Evolutionary conservation across 1,284 basidiomycete genomes (phyloP).

Genomic region (Heterobasidion irregulare): DNA sequence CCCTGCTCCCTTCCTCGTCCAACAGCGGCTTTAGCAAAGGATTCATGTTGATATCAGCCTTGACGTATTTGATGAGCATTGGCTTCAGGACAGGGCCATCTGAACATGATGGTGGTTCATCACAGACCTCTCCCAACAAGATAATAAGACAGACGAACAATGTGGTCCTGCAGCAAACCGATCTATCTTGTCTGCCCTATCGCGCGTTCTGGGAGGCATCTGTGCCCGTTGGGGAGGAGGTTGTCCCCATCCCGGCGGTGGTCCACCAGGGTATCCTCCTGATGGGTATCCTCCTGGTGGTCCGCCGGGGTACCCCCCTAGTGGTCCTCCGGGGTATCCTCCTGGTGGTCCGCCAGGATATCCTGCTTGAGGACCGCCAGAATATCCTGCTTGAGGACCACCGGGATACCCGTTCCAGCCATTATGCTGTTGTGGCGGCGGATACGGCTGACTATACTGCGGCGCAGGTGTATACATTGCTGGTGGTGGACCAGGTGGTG

Average conservation of each 20-base stretch:
- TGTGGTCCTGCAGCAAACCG: constrained; percentile 10
- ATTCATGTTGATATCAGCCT: constrained; percentile 43
- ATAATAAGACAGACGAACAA: constrained; percentile 8
- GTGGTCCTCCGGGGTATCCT: not conserved
- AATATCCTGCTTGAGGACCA: constrained; percentile 4
- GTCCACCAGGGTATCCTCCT: not conserved
- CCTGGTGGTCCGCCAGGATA: not conserved
- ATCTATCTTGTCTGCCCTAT: constrained; percentile 9
- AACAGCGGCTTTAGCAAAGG: constrained; percentile 46
- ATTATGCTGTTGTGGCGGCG: constrained; percentile 1
- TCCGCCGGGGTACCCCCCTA: not conserved
- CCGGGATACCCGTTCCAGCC: constrained; percentile 1
- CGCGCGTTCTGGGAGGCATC: constrained; percentile 10
- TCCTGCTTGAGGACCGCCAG: not conserved
- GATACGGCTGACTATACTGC: not conserved
- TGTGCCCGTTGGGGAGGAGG: constrained; percentile 8
- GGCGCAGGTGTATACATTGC: constrained; percentile 4
- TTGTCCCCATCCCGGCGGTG: not conserved
- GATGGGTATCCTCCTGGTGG: not conserved
- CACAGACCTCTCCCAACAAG: not conserved
- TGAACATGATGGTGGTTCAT: constrained; percentile 16
- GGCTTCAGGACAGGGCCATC: constrained; percentile 69
- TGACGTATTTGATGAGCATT: constrained; percentile 40
- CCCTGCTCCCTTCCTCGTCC: constrained; percentile 29
- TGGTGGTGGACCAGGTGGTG: constrained; percentile 7